A percentile compares a stretch with the other conserved stretches of the same genome.
Evolutionary conservation across 1,284 basidiomycete genomes (phyloP).

Genomic region (Stereum hirsutum): DNA sequence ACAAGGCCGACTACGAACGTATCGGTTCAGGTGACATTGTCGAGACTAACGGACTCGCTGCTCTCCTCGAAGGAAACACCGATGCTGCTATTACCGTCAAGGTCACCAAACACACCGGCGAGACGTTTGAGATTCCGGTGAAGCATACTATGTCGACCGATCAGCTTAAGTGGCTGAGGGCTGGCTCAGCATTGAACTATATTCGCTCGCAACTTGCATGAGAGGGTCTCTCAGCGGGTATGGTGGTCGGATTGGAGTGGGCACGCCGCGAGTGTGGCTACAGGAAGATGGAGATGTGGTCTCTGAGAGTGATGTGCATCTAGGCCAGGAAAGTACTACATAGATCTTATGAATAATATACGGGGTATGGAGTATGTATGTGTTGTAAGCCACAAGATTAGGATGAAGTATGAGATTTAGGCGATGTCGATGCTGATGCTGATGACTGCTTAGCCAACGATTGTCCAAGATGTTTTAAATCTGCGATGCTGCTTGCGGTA

Average conservation of each 20-base stretch:
- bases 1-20: conserved; percentile 76
- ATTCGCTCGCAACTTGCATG: conserved; percentile 48
- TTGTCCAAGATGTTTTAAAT: conserved; percentile 22
- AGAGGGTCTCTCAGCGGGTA: conserved; percentile 1
- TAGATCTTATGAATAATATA: no score
- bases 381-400: neutral
- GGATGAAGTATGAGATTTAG: neutral
- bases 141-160: conserved; percentile 86
- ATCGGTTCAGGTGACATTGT: conserved; percentile 76
- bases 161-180: conserved; percentile 81
- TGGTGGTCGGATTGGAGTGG: no score
- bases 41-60: conserved; percentile 44
- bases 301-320: no score
- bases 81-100: conserved; percentile 50
- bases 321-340: no score
- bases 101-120: conserved; percentile 63
- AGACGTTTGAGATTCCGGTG: conserved; percentile 59
- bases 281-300: no score
- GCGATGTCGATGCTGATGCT: neutral
- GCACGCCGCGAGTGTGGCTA: no score
- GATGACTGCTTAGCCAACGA: conserved; percentile 11
- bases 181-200: conserved; percentile 83
- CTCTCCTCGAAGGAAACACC: conserved; percentile 46
- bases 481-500: conserved; percentile 11
- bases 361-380: no score